Conservation (phyloP, 169 alveolate genomes). For the Cryptosporidium parvum region DNA sequence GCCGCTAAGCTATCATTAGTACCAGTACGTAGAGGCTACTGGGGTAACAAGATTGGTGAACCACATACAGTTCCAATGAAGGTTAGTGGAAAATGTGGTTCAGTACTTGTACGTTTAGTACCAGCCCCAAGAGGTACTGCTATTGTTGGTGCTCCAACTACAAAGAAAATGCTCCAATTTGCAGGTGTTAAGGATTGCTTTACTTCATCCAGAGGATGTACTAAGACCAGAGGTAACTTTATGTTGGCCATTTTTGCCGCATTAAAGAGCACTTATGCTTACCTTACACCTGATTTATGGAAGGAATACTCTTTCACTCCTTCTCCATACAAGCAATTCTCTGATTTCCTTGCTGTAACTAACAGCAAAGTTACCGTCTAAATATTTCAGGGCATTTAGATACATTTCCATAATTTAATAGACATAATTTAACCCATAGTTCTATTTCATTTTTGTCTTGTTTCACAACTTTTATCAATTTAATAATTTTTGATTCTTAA, state of each 20-base stretch:
- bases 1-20: constrained; percentile 98
- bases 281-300: constrained; percentile 99
- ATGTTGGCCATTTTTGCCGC: constrained; percentile 96
- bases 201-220: constrained; percentile 97
- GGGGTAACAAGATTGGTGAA: constrained; percentile 99
- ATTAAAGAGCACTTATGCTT: constrained; percentile 95
- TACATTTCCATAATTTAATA: not conserved
- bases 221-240: constrained; percentile 98
- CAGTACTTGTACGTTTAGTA: constrained; percentile 99
- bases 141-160: constrained; percentile 99
- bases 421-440: constrained; percentile 8
- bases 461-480: not conserved
- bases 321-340: constrained; percentile 94
- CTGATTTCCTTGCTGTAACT: constrained; percentile 90
- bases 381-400: not conserved
- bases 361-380: constrained; percentile 48
- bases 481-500: not conserved
- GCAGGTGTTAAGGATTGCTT: constrained; percentile 99
- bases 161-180: constrained; percentile 96
- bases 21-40: constrained; percentile 99
- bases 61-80: constrained; percentile 99
- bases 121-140: constrained; percentile 99
- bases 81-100: constrained; percentile 99
- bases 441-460: not conserved
- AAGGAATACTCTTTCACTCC: constrained; percentile 87